Percentiles rank a stretch among this genome's conserved stretches.
Evolutionary conservation across 2,329 filamentous ascomycete species (phyloP).

Genomic region (Xylariaceae sp.): DNA sequence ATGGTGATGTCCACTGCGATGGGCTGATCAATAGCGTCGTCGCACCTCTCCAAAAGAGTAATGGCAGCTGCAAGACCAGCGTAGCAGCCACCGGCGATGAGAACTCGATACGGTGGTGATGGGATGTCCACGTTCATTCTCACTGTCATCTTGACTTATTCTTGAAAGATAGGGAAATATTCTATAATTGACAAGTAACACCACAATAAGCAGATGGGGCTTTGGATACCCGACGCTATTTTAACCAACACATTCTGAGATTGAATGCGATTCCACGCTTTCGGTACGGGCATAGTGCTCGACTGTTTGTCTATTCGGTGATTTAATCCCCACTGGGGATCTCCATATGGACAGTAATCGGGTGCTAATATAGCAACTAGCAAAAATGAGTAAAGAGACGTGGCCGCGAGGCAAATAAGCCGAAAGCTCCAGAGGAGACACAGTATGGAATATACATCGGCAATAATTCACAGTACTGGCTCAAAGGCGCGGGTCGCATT

Average conservation of each 20-base stretch:
- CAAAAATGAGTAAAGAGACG: not conserved
- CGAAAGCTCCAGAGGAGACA: not conserved
- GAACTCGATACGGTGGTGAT: slow-evolving; percentile 46
- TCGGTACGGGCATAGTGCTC: no score
- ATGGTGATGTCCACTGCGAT: slow-evolving; percentile 66
- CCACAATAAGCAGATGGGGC: not conserved
- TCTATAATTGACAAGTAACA: not conserved
- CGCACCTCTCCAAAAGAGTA: slow-evolving; percentile 63
- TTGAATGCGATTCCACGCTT: not conserved
- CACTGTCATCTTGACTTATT: slow-evolving; percentile 9
- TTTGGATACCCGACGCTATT: not conserved
- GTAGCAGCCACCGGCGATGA: slow-evolving; percentile 70
- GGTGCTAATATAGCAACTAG: no score
- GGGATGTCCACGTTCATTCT: slow-evolving; percentile 11
- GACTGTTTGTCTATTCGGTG: no score
- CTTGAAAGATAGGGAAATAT: not conserved
- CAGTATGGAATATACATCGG: not conserved
- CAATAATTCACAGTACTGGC: not conserved
- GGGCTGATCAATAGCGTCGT: slow-evolving; percentile 44
- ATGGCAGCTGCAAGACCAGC: slow-evolving; percentile 64
- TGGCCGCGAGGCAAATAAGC: not conserved
- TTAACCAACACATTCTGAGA: not conserved
- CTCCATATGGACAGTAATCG: no score
- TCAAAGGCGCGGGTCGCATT: not conserved
- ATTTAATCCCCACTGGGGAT: no score